These are phyloP conservation scores for Xerocomus nothofagi DNA, from an alignment of 1,284 basidiomycete genomes.

Conservation along the genomic window DNA sequence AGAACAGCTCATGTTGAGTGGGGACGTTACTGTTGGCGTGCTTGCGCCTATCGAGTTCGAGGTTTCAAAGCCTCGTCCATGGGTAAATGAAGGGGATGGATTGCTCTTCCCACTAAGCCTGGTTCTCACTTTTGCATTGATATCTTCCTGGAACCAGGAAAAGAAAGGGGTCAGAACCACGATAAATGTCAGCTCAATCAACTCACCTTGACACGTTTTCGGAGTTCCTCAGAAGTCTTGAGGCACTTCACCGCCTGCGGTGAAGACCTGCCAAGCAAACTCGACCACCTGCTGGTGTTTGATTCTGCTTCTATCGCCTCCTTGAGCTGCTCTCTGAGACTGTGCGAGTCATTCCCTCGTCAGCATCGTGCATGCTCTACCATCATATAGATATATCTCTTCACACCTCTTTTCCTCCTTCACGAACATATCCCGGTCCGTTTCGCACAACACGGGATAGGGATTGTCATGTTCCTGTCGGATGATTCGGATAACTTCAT, in stretches of 20 bases:
- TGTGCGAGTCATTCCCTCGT: slow-evolving; percentile 1
- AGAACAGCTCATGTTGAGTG: not conserved
- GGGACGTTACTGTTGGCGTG: not conserved
- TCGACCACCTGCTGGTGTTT: not conserved
- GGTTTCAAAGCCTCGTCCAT: no score
- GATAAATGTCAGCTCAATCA: not conserved
- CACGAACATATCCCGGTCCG: not conserved
- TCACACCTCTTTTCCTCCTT: slow-evolving; percentile 15
- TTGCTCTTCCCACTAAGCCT: not conserved
- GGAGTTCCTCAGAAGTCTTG: slow-evolving; percentile 7
- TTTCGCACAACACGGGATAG: slow-evolving; percentile 8
- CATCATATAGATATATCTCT: not conserved
- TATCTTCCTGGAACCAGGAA: slow-evolving; percentile 15
- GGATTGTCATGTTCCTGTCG: not conserved
- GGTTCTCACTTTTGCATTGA: slow-evolving; percentile 4
- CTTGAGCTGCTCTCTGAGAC: slow-evolving; percentile 12
- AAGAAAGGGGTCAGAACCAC: not conserved
- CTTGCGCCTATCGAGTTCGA: not conserved
- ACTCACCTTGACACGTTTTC: slow-evolving; percentile 8
- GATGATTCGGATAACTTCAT: slow-evolving; percentile 11
- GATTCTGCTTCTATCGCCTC: not conserved
- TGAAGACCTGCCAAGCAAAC: slow-evolving; percentile 6
- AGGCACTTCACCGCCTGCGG: slow-evolving; percentile 1
- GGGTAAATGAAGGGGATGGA: not conserved
- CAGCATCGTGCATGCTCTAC: not conserved